Percentiles rank a stretch among this genome's conserved stretches.
Evolutionary conservation across 139 green algal species (phyloP).

Genomic region (Asterochloris sp.): DNA sequence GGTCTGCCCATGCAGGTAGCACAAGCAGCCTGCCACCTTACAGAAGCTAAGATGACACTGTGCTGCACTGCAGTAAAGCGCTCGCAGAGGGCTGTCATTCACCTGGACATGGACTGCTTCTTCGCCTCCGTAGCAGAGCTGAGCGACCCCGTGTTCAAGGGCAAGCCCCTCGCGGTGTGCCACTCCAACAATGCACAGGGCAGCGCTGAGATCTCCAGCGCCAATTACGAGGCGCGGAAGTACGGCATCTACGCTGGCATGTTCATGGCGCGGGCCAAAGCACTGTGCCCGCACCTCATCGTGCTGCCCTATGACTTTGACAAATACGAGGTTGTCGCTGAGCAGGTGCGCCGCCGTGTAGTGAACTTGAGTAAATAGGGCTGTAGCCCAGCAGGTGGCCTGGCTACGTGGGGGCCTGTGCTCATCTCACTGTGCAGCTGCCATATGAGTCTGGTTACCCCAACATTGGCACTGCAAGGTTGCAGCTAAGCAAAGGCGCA

Average conservation of each 20-base stretch:
- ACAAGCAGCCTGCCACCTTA: too few relatives aligned
- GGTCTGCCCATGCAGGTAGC: background rate
- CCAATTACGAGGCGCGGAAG: constrained; percentile 87
- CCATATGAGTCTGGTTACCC: too few relatives aligned
- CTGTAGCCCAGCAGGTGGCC: background rate
- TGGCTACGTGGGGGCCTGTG: too few relatives aligned
- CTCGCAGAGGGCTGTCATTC: constrained; percentile 60
- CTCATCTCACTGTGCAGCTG: too few relatives aligned
- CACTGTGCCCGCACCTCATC: constrained; percentile 84
- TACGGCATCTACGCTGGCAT: constrained; percentile 77
- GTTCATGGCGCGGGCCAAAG: constrained; percentile 82
- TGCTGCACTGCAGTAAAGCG: background rate
- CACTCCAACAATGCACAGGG: constrained; percentile 77
- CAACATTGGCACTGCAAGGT: too few relatives aligned
- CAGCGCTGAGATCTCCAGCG: constrained; percentile 81
- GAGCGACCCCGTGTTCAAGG: constrained; percentile 11
- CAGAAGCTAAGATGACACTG: too few relatives aligned
- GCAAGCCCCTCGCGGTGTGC: constrained; percentile 70
- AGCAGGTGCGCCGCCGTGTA: constrained; percentile 36
- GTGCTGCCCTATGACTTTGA: constrained; percentile 96
- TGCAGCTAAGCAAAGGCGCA: too few relatives aligned
- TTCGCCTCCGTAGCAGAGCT: constrained; percentile 79
- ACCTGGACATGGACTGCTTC: constrained; percentile 99
- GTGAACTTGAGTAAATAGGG: background rate
- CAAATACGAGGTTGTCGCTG: constrained; percentile 78